phyloP scores from a whole-genome alignment of 306 rosid species.

The Notholithocarpus densiflorus region DNA sequence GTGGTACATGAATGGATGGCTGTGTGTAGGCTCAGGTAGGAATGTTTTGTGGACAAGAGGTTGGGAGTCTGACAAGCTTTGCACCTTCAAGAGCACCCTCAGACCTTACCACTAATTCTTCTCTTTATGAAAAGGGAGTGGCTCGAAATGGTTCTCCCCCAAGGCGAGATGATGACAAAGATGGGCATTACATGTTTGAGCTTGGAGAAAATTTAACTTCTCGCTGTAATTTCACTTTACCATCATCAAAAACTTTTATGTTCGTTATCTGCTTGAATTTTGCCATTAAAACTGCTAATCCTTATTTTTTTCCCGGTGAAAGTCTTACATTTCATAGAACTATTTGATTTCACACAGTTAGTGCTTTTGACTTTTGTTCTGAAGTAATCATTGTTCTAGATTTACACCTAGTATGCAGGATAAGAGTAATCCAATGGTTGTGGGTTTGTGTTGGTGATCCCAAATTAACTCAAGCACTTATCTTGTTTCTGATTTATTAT shows the following conservation, averaged over 20 bases:
- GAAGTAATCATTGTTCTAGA: too few species aligned
- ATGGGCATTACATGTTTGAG: conserved; percentile 98
- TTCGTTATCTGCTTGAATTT: not conserved
- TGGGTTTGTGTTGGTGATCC: not conserved
- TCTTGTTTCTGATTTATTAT: not conserved
- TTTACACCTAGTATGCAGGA: too few species aligned
- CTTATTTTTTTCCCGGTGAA: not conserved
- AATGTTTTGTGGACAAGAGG: conserved; percentile 93
- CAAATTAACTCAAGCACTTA: not conserved
- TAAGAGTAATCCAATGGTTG: too few species aligned
- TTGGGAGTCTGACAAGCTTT: conserved; percentile 84
- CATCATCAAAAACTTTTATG: conserved; percentile 39
- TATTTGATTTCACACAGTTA: not conserved
- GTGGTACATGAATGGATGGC: conserved; percentile 82
- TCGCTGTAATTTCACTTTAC: conserved; percentile 94
- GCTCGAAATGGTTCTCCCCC: conserved; percentile 98
- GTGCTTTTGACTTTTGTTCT: too few species aligned
- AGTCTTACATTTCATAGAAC: not conserved
- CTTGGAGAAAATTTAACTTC: conserved; percentile 97
- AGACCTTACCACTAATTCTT: conserved; percentile 55
- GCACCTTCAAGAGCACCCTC: conserved; percentile 71
- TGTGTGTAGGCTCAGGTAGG: conserved; percentile 99
- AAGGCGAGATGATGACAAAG: conserved; percentile 97
- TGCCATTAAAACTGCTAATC: not conserved
- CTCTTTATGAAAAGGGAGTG: conserved; percentile 68